Evolutionary conservation across 768 basidiomycete genomes (phyloP).

Genomic region (Inosperma sp.): DNA sequence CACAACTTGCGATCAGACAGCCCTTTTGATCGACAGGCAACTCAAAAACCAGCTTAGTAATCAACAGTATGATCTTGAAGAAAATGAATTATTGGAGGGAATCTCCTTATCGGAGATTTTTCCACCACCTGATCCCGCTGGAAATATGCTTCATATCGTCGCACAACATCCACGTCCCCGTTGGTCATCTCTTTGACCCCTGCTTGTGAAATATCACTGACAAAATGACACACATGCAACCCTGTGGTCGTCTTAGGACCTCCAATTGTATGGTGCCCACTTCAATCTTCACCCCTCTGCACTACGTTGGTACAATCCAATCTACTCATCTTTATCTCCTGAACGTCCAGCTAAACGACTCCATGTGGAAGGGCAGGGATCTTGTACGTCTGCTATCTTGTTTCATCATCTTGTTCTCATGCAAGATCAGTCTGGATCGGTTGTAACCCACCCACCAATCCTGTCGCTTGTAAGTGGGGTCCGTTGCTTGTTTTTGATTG

Average conservation of each 20-base stretch:
- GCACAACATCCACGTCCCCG: background rate
- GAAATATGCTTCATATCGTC: conserved; percentile 1
- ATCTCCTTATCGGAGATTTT: background rate
- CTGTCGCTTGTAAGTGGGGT: background rate
- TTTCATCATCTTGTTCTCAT: background rate
- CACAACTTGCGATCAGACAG: too few relatives aligned
- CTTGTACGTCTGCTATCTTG: conserved; percentile 3
- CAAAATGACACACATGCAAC: background rate
- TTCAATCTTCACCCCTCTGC: background rate
- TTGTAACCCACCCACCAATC: background rate
- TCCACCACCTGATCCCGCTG: background rate
- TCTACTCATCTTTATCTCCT: background rate
- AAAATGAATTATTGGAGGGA: background rate
- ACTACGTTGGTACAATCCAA: background rate
- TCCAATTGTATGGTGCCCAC: background rate
- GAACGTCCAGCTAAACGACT: conserved; percentile 2
- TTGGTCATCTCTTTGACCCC: conserved; percentile 1
- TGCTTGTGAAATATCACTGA: background rate
- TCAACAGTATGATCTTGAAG: background rate
- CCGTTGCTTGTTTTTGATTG: background rate
- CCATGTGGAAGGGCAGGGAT: conserved; percentile 1
- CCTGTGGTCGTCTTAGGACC: background rate
- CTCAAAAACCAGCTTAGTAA: background rate
- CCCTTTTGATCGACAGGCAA: conserved; percentile 2
- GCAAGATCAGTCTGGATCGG: background rate